Base-by-base conservation (phyloP, 257 asterid genomes). In the Mentha longifolia region DNA sequence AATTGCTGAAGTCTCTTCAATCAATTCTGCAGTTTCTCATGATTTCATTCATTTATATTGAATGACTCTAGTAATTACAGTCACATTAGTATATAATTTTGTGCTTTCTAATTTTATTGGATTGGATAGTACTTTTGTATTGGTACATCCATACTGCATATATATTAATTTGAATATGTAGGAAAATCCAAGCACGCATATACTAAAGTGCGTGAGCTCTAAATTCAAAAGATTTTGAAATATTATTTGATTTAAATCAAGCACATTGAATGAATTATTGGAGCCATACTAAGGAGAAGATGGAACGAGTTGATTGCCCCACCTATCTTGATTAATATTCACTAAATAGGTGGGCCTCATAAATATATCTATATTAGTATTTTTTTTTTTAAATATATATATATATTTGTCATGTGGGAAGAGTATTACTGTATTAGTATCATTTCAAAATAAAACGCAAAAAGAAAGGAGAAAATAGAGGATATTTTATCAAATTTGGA, bases 1-100 rank as follows among this genome's bases (percentile, higher is more conserved):
- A 13, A n/a, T 78, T 39, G 81, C 49, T 55, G 86, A 87, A 62
- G 75, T 93, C 71, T 77, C 65, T 59, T 65, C 47, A 30, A 71
- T 93, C 43, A 87, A 93, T 72, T 79, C 84, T 63, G 71, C 70
- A 5, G 6, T 63, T 41, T 62, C 81, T 5, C 15, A 8, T 3
- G 64, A 17, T 67, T 9, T 63, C 9, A n/a, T 70, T 76, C 76
- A 46, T 33, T 58, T 39, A 72, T 63, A 50, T 54, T 69, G 30
- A 33, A 72, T 19, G 58, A 45, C 69, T 39, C 2, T 13, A 13
- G 25, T 22, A 11, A 51, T 35, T 17, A 35, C 31, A 59, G 39
- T 19, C 14, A 4, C 12, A 33, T 67, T n/a, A 14, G 22, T n/a
- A n/a, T n/a, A n/a, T 31, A 8, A 2, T 42, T 19, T 5, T 20